Evolutionary conservation across 2,329 filamentous ascomycete genomes (phyloP).

Genomic region (Xylariaceae sp.): DNA sequence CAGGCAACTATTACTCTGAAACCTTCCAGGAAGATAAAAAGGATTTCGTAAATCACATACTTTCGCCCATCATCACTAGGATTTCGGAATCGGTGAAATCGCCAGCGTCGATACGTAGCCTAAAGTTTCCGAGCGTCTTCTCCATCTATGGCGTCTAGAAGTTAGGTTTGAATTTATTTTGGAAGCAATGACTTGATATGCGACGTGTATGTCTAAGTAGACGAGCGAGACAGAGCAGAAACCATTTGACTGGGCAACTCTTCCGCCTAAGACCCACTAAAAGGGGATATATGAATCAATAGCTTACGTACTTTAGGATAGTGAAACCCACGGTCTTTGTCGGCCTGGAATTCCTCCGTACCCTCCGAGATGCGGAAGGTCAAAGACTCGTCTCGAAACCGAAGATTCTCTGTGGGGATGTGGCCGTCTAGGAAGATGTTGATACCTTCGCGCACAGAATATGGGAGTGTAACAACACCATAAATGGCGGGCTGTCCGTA

Average conservation of each 20-base stretch:
- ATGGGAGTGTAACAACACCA: slow-evolving; percentile 93
- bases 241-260: not conserved
- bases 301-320: slow-evolving; percentile 17
- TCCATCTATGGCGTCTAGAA: no score
- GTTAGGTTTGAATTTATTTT: no score
- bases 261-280: not conserved
- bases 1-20: not conserved
- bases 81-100: slow-evolving; percentile 98
- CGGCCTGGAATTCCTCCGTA: slow-evolving; percentile 23
- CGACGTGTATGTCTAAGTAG: not conserved
- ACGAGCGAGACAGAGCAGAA: not conserved
- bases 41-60: slow-evolving; percentile 6
- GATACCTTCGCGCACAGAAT: slow-evolving; percentile 86
- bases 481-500: slow-evolving; percentile 96
- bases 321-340: slow-evolving; percentile 19
- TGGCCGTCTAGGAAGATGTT: slow-evolving; percentile 29
- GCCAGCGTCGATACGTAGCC: slow-evolving; percentile 80
- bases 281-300: not conserved
- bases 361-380: slow-evolving; percentile 27
- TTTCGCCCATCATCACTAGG: slow-evolving; percentile 63
- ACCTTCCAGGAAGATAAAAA: not conserved
- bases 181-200: not conserved
- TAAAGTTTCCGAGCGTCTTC: slow-evolving; percentile 91
- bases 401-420: slow-evolving; percentile 29
- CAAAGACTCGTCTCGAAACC: slow-evolving; percentile 28